These are phyloP conservation scores for Staphylotrichum longicolle DNA, from an alignment of 495 filamentous ascomycete genomes.

Conservation along the genomic window DNA sequence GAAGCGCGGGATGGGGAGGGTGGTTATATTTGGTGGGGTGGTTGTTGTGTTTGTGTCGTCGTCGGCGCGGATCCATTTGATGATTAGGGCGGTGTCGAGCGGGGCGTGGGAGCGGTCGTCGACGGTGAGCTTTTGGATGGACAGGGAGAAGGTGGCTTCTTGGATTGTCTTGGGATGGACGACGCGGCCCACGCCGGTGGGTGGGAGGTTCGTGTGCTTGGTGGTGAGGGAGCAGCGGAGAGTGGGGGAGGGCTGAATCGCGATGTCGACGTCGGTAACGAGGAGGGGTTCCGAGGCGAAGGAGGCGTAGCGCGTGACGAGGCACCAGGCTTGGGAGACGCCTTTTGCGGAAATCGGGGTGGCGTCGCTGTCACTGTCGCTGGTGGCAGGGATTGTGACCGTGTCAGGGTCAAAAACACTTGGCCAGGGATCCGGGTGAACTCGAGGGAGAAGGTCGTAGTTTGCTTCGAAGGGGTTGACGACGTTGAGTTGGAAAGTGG, in stretches of 20 bases:
- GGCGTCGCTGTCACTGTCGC: slow-evolving; percentile 9
- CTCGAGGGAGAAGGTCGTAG: slow-evolving; percentile 74
- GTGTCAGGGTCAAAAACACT: slow-evolving; percentile 66
- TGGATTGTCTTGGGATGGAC: slow-evolving; percentile 62
- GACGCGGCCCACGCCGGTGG: slow-evolving; percentile 25
- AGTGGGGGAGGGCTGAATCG: slow-evolving; percentile 51
- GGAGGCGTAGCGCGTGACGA: slow-evolving; percentile 68
- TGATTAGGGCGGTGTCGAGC: slow-evolving; percentile 69
- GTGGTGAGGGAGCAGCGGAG: slow-evolving; percentile 40
- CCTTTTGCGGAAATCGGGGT: slow-evolving; percentile 46
- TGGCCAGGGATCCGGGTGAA: slow-evolving; percentile 80
- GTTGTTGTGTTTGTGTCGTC: neutral
- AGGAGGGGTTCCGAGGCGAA: slow-evolving; percentile 69
- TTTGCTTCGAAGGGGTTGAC: slow-evolving; percentile 83
- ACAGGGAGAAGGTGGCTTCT: slow-evolving; percentile 67
- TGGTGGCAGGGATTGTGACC: slow-evolving; percentile 27
- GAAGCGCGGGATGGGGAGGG: slow-evolving; percentile 72
- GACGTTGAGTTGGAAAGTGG: slow-evolving; percentile 64
- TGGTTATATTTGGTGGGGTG: slow-evolving; percentile 48
- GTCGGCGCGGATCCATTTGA: slow-evolving; percentile 67
- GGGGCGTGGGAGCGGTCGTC: slow-evolving; percentile 74
- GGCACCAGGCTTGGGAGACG: slow-evolving; percentile 75
- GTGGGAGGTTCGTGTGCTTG: slow-evolving; percentile 31
- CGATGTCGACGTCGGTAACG: slow-evolving; percentile 61
- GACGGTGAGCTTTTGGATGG: slow-evolving; percentile 67